These are phyloP conservation scores for Starmerella gropengiesseri DNA, from an alignment of 805 yeast genomes.

Conservation along the genomic window DNA sequence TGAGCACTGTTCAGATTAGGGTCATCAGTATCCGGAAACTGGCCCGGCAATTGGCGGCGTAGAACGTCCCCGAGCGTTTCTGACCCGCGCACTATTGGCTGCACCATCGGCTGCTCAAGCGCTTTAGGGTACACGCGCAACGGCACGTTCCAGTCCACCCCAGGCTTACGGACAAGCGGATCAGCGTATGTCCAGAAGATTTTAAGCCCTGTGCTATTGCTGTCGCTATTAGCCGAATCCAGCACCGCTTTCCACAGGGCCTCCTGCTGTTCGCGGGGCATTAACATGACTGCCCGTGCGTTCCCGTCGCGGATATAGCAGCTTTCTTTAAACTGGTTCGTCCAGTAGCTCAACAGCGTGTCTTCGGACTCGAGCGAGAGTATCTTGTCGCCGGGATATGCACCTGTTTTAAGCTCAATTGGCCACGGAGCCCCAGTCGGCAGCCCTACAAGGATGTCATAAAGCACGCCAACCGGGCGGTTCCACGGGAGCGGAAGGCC, in stretches of 20 bases:
- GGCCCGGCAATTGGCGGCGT: slow-evolving; percentile 35
- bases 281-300: slow-evolving; percentile 68
- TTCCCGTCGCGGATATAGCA: slow-evolving; percentile 64
- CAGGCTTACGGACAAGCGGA: slow-evolving; percentile 15
- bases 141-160: slow-evolving; percentile 6
- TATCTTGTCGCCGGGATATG: slow-evolving; percentile 38
- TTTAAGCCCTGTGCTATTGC: slow-evolving; percentile 15
- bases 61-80: slow-evolving; percentile 24
- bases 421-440: slow-evolving; percentile 35
- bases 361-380: slow-evolving; percentile 31
- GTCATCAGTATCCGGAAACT: slow-evolving; percentile 33
- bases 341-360: slow-evolving; percentile 44
- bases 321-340: slow-evolving; percentile 74
- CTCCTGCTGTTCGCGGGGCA: slow-evolving; percentile 52
- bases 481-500: slow-evolving; percentile 16
- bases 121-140: slow-evolving; percentile 4
- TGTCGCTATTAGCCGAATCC: slow-evolving; percentile 16
- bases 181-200: slow-evolving; percentile 26
- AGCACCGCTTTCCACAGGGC: slow-evolving; percentile 39
- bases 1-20: slow-evolving; percentile 28
- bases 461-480: slow-evolving; percentile 22
- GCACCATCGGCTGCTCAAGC: not conserved
- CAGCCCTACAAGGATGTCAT: slow-evolving; percentile 11
- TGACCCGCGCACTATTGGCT: not conserved
- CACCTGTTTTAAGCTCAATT: slow-evolving; percentile 34